These are phyloP conservation scores for Leucogyrophana mollusca DNA, from an alignment of 768 basidiomycete species.

Conservation along the genomic window DNA sequence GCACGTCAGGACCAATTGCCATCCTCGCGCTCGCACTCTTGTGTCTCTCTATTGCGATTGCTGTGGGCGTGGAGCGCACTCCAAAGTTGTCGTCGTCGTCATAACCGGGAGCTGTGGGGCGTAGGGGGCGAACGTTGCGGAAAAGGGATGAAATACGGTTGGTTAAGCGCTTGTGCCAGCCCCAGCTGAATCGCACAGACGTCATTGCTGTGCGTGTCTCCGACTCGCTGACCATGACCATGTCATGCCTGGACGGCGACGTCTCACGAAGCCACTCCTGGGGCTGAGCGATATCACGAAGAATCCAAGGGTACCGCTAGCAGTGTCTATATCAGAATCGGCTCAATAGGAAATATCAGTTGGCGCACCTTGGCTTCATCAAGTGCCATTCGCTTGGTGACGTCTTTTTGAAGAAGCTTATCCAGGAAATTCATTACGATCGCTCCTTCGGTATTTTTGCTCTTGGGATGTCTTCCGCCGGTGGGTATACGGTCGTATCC, in stretches of 20 bases:
- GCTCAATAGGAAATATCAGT: slow-evolving; percentile 8
- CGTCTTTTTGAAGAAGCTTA: slow-evolving; percentile 79
- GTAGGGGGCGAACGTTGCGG: slow-evolving; percentile 37
- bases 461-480: slow-evolving; percentile 54
- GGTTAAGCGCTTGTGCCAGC: slow-evolving; percentile 44
- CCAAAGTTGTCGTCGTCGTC: slow-evolving; percentile 25
- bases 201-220: slow-evolving; percentile 80
- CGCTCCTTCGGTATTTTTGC: slow-evolving; percentile 49
- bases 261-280: slow-evolving; percentile 70
- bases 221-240: slow-evolving; percentile 64
- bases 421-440: slow-evolving; percentile 72
- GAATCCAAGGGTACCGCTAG: slow-evolving; percentile 65
- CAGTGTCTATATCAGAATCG: neutral
- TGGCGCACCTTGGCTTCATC: slow-evolving; percentile 75
- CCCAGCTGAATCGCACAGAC: slow-evolving; percentile 60
- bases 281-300: slow-evolving; percentile 63
- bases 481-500: slow-evolving; percentile 67
- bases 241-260: slow-evolving; percentile 45
- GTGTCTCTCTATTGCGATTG: slow-evolving; percentile 18
- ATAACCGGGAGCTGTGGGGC: slow-evolving; percentile 11
- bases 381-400: slow-evolving; percentile 68
- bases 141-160: slow-evolving; percentile 50
- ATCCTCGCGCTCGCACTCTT: slow-evolving; percentile 20
- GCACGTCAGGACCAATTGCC: slow-evolving; percentile 9
- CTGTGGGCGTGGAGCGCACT: slow-evolving; percentile 28